Conservation (phyloP, 1,284 basidiomycete species). For the Jaminaea rosea region DNA sequence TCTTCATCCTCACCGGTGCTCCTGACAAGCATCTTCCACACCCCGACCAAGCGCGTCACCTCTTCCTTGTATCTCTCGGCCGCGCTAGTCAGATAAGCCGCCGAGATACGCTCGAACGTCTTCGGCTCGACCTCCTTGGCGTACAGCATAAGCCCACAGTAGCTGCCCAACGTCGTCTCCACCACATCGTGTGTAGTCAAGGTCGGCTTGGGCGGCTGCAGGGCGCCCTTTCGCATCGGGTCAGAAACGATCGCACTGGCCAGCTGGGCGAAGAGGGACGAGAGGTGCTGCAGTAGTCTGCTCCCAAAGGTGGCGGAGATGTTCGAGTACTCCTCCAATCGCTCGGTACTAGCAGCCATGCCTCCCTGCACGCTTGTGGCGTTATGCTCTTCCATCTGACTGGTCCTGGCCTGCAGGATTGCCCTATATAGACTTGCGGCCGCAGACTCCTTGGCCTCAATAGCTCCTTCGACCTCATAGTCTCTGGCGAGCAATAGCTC, state of each 20-base stretch:
- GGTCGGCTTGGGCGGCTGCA: constrained; percentile 25
- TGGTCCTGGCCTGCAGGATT: constrained; percentile 66
- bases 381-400: constrained; percentile 39
- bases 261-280: constrained; percentile 66
- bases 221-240: constrained; percentile 13
- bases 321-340: constrained; percentile 76
- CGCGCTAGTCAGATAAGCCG: constrained; percentile 29
- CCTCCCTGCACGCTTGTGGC: constrained; percentile 12
- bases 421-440: constrained; percentile 90
- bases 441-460: constrained; percentile 63
- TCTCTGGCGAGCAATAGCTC: constrained; percentile 70
- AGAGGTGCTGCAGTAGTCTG: constrained; percentile 75
- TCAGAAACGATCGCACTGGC: constrained; percentile 22
- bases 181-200: constrained; percentile 48
- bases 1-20: constrained; percentile 29
- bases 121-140: constrained; percentile 69
- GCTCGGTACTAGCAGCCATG: constrained; percentile 77
- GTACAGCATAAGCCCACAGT: constrained; percentile 82
- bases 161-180: constrained; percentile 73
- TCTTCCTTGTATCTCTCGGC: constrained; percentile 34
- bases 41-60: constrained; percentile 27
- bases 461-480: constrained; percentile 65
- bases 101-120: constrained; percentile 31
- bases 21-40: constrained; percentile 19
- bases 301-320: constrained; percentile 85